A percentile compares a stretch with the other conserved stretches of the same genome.
These are phyloP conservation scores for Solanum chaucha DNA, from an alignment of 257 asterid species.

Conservation along the genomic window DNA sequence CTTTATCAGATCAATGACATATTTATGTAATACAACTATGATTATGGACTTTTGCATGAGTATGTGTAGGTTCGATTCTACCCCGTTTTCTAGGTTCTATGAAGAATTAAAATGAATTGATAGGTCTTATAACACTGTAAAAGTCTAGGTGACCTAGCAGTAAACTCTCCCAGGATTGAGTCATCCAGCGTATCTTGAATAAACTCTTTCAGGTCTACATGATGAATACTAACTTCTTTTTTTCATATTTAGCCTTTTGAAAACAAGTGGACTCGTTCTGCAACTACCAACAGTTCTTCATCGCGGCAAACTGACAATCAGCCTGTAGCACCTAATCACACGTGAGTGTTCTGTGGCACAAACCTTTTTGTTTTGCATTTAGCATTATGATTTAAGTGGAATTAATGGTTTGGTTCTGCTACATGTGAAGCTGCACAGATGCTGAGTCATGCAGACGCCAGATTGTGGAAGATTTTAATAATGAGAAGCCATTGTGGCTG, in stretches of 20 bases:
- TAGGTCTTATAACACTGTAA: not conserved
- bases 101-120: not conserved
- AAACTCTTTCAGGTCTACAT: not conserved
- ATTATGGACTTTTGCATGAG: not conserved
- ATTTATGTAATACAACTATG: not conserved
- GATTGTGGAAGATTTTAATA: conserved; percentile 51
- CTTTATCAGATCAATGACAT: not conserved
- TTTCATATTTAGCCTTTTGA: conserved; percentile 51
- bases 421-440: conserved; percentile 65
- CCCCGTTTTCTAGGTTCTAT: not conserved
- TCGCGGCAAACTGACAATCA: conserved; percentile 49
- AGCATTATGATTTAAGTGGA: conserved; percentile 6
- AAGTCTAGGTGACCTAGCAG: not conserved
- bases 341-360: conserved; percentile 26
- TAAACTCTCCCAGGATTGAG: not conserved
- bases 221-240: not conserved
- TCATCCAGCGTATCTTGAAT: too few species aligned
- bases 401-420: conserved; percentile 14
- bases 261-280: conserved; percentile 73
- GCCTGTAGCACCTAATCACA: conserved; percentile 47
- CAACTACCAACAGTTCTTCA: conserved; percentile 31
- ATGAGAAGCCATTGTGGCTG: conserved; percentile 79
- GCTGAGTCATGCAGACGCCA: conserved; percentile 65
- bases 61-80: not conserved
- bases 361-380: not conserved